These are phyloP conservation scores for Rosa hybrid DNA, from an alignment of 331 rosid genomes.

Conservation along the genomic window DNA sequence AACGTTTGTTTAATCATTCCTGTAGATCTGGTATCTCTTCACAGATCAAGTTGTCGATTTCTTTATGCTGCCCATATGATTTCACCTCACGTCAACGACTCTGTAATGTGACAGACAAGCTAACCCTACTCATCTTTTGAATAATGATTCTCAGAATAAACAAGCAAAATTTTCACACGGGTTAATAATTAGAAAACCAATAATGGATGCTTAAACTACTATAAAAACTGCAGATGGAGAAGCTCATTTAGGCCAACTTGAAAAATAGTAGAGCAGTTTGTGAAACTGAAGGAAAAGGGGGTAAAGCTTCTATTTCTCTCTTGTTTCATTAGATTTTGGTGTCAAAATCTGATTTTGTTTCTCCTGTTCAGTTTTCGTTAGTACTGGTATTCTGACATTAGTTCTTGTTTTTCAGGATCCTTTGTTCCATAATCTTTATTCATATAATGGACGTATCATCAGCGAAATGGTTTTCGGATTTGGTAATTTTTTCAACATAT, in stretches of 20 bases:
- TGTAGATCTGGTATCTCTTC: constrained; percentile 18
- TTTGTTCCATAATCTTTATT: background rate
- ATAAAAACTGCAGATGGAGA: constrained; percentile 11
- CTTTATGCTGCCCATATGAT: constrained; percentile 9
- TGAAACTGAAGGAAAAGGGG: background rate
- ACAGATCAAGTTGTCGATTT: constrained; percentile 6
- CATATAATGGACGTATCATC: constrained; percentile 38
- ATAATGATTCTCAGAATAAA: background rate
- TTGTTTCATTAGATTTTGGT: background rate
- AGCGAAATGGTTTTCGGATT: constrained; percentile 40
- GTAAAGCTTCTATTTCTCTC: constrained; percentile 15
- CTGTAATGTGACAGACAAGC: constrained; percentile 6
- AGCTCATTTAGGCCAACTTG: constrained; percentile 3
- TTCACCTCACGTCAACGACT: constrained; percentile 18
- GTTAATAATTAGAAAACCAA: background rate
- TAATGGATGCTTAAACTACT: background rate
- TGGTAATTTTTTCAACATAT: constrained; percentile 30
- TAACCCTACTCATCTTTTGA: background rate
- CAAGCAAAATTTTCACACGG: constrained; percentile 1
- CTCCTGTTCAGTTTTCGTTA: background rate
- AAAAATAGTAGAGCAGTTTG: constrained; percentile 1
- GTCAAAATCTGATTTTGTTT: background rate
- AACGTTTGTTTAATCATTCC: background rate
- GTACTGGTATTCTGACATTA: background rate
- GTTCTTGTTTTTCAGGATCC: constrained; percentile 6